These are phyloP conservation scores for Magnusiomyces paraingens DNA, from an alignment of 1,139 yeast species.

Conservation along the genomic window DNA sequence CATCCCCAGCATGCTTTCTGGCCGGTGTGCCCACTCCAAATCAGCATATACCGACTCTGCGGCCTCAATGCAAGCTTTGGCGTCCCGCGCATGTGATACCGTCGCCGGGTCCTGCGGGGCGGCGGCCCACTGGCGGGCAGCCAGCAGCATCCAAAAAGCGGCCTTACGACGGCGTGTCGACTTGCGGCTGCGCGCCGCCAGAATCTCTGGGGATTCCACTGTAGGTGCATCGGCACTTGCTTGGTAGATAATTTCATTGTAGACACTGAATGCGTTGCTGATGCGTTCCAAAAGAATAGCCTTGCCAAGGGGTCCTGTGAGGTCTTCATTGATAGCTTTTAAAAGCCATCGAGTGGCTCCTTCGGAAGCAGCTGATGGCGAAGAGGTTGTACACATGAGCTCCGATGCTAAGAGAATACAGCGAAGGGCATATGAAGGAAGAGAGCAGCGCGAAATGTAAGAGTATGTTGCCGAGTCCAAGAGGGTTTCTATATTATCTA, in stretches of 20 bases:
- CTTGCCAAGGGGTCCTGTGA: slow-evolving; percentile 36
- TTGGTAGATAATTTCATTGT: slow-evolving; percentile 18
- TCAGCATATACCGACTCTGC: slow-evolving; percentile 18
- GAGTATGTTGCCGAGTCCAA: slow-evolving; percentile 60
- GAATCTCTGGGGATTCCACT: slow-evolving; percentile 6
- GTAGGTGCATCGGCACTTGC: background rate
- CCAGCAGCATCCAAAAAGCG: slow-evolving; percentile 69
- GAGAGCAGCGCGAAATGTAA: slow-evolving; percentile 55
- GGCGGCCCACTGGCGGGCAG: slow-evolving; percentile 62
- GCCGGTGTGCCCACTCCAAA: slow-evolving; percentile 28
- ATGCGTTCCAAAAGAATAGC: slow-evolving; percentile 46
- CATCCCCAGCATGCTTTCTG: slow-evolving; percentile 18
- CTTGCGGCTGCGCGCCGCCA: slow-evolving; percentile 6
- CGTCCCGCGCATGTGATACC: slow-evolving; percentile 2
- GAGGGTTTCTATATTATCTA: slow-evolving; percentile 57
- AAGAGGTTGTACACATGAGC: slow-evolving; percentile 28
- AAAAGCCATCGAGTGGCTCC: slow-evolving; percentile 35
- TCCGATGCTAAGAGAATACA: slow-evolving; percentile 37
- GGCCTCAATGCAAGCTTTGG: slow-evolving; percentile 24
- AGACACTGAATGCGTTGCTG: slow-evolving; percentile 37
- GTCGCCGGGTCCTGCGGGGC: background rate
- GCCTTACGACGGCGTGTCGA: slow-evolving; percentile 60
- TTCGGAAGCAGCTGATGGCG: slow-evolving; percentile 31
- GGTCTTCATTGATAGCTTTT: slow-evolving; percentile 32
- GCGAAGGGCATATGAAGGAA: slow-evolving; percentile 57